phyloP scores from a whole-genome alignment of 305 asterid genomes.

The Stenogyne calaminthoides region DNA sequence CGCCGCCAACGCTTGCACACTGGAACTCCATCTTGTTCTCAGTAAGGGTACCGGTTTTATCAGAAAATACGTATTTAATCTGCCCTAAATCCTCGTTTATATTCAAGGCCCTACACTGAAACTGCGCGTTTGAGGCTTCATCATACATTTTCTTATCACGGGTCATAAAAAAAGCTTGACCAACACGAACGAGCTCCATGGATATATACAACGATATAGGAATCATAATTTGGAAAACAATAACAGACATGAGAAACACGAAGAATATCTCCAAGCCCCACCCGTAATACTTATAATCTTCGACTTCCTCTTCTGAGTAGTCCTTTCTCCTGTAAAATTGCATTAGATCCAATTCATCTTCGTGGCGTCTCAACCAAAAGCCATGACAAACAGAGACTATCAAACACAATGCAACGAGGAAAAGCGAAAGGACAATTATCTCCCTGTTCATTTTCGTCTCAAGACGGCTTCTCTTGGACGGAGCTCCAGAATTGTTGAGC shows the following conservation, averaged over 20 bases:
- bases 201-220: conserved; percentile 97
- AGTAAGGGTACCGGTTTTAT: conserved; percentile 97
- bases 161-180: conserved; percentile 97
- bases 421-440: conserved; percentile 72
- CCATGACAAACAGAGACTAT: conserved; percentile 71
- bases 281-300: conserved; percentile 66
- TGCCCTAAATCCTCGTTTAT: conserved; percentile 91
- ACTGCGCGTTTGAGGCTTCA: conserved; percentile 69
- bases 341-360: conserved; percentile 63
- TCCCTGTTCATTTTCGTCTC: conserved; percentile 79
- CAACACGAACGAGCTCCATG: conserved; percentile 98
- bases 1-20: conserved; percentile 90
- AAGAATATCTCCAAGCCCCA: conserved; percentile 86
- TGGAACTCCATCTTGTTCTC: conserved; percentile 99
- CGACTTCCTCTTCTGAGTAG: conserved; percentile 43
- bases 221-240: conserved; percentile 96
- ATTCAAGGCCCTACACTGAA: conserved; percentile 96
- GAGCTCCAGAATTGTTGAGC: conserved; percentile 98
- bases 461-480: conserved; percentile 79
- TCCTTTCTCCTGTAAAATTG: conserved; percentile 70
- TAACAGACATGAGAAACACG: conserved; percentile 88
- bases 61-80: conserved; percentile 93
- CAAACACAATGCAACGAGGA: conserved; percentile 55
- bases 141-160: conserved; percentile 72
- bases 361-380: conserved; percentile 72